Base-by-base conservation (phyloP, 768 basidiomycete species). In the Amanita jacksonii region DNA sequence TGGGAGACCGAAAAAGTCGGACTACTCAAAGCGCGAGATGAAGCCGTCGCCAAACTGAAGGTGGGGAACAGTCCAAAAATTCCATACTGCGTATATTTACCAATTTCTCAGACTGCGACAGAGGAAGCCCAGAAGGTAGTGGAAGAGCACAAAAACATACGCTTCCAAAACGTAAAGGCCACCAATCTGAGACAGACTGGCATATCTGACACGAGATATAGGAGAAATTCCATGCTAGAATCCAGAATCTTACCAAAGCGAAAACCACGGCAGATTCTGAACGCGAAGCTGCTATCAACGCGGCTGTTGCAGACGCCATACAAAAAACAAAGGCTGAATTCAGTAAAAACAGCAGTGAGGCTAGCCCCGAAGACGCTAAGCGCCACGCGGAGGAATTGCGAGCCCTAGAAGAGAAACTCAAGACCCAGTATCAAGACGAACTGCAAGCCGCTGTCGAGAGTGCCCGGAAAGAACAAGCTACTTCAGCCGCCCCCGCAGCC, bases 1-100 rank as follows among this genome's bases (percentile, higher is more conserved):
- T 76, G 76, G 73, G 80, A 84, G 45, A 53, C 64, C 1, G 81
- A 85, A 55, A 85, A 78, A 51, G 66, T 61, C 0, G 71, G 74
- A 42, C 63, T 88, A 1, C 44, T 68, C 27, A 75, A 76, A 51
- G 67, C 69, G 20, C 76, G 77, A 5, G 80, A 74, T 46, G 76
- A 80, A n/a, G 78, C 79, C 2, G 47, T 73, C 5, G 64, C 72
- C 8, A 74, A 76, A 42, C 60, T 72, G n/a, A 76, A 77, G 64
- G 85, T 81, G 57, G 19, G 30, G 27, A 3, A 23, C 30, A 13
- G 9, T 35, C 7, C 10, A 13, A 39, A 36, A 8, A 5, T 34
- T 8, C 5, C 18, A 25, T 19, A 12, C 15, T 25, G 2, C 6
- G n/a, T 38, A 7, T 16, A 4, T 53, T 51, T 24, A 42, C 33